phyloP scores from a whole-genome alignment of 2,329 filamentous ascomycete species.

The Cytospora leucostoma region DNA sequence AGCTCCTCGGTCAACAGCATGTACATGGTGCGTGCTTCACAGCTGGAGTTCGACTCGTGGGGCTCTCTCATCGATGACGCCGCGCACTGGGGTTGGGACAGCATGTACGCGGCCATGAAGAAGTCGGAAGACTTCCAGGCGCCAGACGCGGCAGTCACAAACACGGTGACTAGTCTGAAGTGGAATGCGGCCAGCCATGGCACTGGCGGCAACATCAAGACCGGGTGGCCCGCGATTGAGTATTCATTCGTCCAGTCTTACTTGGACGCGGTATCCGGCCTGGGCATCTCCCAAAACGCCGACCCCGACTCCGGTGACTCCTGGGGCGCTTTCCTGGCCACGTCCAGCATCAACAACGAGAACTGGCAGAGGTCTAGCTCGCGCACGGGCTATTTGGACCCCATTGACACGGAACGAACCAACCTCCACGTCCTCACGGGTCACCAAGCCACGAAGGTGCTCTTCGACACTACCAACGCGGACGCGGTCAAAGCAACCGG shows the following conservation, averaged over 20 bases:
- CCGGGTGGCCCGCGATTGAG: slow-evolving; percentile 9
- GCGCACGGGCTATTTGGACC: slow-evolving; percentile 16
- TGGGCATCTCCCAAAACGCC: slow-evolving; percentile 4
- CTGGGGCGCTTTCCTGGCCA: slow-evolving; percentile 19
- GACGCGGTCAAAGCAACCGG: slow-evolving; percentile 13
- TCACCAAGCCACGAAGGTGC: slow-evolving; percentile 17
- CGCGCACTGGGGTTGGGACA: slow-evolving; percentile 17
- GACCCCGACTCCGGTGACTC: slow-evolving; percentile 15
- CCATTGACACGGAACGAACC: slow-evolving; percentile 3
- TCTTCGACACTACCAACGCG: slow-evolving; percentile 8
- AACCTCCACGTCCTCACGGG: slow-evolving; percentile 19
- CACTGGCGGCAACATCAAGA: slow-evolving; percentile 16
- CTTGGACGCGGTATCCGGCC: slow-evolving; percentile 2
- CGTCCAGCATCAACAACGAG: slow-evolving; percentile 10
- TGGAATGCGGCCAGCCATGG: slow-evolving; percentile 18
- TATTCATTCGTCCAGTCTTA: slow-evolving; percentile 16
- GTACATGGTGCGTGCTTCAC: slow-evolving; percentile 18
- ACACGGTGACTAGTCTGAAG: slow-evolving; percentile 12
- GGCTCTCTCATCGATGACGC: slow-evolving; percentile 15
- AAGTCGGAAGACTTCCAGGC: slow-evolving; percentile 18
- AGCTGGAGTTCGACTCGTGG: slow-evolving; percentile 16
- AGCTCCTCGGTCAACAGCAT: slow-evolving; percentile 21
- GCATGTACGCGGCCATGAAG: slow-evolving; percentile 20
- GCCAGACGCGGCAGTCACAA: slow-evolving; percentile 8
- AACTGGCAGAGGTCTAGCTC: slow-evolving; percentile 21